Base-by-base conservation (phyloP, 208 protist species). In the Blechomonas ayalai region DNA sequence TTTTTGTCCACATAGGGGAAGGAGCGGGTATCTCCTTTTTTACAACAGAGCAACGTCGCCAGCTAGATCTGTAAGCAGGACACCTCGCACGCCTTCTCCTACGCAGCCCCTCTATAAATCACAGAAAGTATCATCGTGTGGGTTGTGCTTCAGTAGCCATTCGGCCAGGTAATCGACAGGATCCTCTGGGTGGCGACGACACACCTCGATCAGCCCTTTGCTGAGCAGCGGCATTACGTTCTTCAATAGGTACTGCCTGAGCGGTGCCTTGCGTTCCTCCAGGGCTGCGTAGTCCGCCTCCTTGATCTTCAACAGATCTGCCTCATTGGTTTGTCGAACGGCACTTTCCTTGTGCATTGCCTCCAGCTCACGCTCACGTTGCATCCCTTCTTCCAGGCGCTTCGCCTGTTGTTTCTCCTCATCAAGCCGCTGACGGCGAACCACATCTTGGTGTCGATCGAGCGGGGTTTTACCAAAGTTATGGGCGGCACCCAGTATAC, bases 161-260 rank as follows among this genome's bases (percentile, higher is more conserved):
- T 96, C 83, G 13, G 90, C 89, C 25, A 98, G 61, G 51, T 82
- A 96, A 57, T 98, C 95, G 0, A 97, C 73, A 3, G 95, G 95
- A 52, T 98, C 90, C 9, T 93, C 84, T 1, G 95, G 95, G 9
- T 81, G 81, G 39, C 46, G 40, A 36, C 90, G 81, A 54, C 82
- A 90, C 13, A 97, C 90, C 73, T 97, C 82, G 18, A 95, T 45
- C n/a, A 97, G 67, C 3, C 93, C 92, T 46, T 93, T 92, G 43
- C 86, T 96, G 16, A 98, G 56, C 16, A 95, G 67, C 10, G 93
- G 93, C 50, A 98, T 57, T 28, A 98, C 83, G 36, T 90, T 81
- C 35, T 82, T 54, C 63, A 94, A 80, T n/a, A 97, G 68, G 48
- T 96, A 97, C 20, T 59, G 51, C 35, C 79, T 55, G 31, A 98